Evolutionary conservation across 257 asterid species (phyloP), one percentile per base, ranked within the genome.

Genomic region (Nicotiana benthamiana): DNA sequence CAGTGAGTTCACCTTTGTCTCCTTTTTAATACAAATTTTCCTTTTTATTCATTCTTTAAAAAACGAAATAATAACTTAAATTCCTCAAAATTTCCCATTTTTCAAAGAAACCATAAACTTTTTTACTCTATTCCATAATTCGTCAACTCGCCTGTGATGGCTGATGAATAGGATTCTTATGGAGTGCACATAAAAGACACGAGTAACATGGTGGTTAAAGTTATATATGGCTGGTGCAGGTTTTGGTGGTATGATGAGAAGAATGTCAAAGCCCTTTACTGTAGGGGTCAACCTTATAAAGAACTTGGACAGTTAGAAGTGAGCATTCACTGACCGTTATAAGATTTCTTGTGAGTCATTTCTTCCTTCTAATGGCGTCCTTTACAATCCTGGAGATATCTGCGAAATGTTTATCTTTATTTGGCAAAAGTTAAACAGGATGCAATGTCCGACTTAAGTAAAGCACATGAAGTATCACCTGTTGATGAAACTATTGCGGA

Each of bases 201-300:
- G 40, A 34, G 40, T 36, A 36, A 36, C 72, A 48, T 80, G 22
- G 78, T 54, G 75, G 78, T 82, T 63, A 7, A 75, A 5, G 75
- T 88, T 26, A 36, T 64, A 86, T 1, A 17, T 72, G 78, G 24
- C 60, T 72, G 40, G 78, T 72, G 68, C 89, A 96, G 99, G 97
- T 94, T 81, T 86, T 96, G 88, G 91, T 85, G 54, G 54, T 83
- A 85, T 82, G 97, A 92, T 67, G 82, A 83, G 27, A 91, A 87
- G 80, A 95, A 96, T 81, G 86, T 91, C 75, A 96, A 96, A 85
- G 98, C 98, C 77, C 97, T 96, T 70, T 94, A 94, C 85, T 92
- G 97, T 75, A 90, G 97, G 82, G 99, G 98, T 82, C 98, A 92
- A 85, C 98, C 98, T 46, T 90, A 89, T 80, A 92, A 90, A 83